Percentiles rank a stretch among this genome's conserved stretches.
Conservation (phyloP, 768 basidiomycete genomes). For the Lactarius quietus region DNA sequence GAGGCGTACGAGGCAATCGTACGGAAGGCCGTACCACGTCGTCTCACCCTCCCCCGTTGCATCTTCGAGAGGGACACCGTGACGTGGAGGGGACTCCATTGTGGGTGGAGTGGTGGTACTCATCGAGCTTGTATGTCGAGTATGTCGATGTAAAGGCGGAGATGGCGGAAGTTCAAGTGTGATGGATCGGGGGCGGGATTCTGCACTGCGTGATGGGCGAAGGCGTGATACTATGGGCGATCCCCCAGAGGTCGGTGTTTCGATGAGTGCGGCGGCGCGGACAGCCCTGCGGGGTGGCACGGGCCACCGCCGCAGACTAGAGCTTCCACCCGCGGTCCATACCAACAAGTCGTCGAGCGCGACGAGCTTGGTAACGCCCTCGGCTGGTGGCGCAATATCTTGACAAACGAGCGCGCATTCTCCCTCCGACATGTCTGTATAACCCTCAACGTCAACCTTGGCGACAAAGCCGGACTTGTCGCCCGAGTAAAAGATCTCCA, state of each 20-base stretch:
- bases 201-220: slow-evolving; percentile 22
- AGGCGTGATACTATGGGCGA: slow-evolving; percentile 3
- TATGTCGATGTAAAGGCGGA: slow-evolving; percentile 25
- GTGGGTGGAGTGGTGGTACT: background rate
- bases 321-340: slow-evolving; percentile 87
- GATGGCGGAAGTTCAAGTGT: slow-evolving; percentile 22
- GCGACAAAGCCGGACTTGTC: slow-evolving; percentile 89
- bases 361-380: slow-evolving; percentile 80
- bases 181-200: slow-evolving; percentile 20
- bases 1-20: slow-evolving; percentile 64
- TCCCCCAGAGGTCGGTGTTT: background rate
- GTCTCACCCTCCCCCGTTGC: slow-evolving; percentile 31
- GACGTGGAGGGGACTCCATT: slow-evolving; percentile 10
- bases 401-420: slow-evolving; percentile 84
- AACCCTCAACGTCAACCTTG: slow-evolving; percentile 85
- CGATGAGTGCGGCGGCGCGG: slow-evolving; percentile 31
- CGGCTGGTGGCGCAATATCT: slow-evolving; percentile 43
- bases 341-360: slow-evolving; percentile 79
- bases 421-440: slow-evolving; percentile 77
- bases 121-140: slow-evolving; percentile 30
- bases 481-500: slow-evolving; percentile 91
- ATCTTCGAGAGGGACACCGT: slow-evolving; percentile 15
- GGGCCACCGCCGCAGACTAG: slow-evolving; percentile 78
- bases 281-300: slow-evolving; percentile 51
- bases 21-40: slow-evolving; percentile 60